These are phyloP conservation scores for Kluyveromyces sp. DNA, from an alignment of 1,139 yeast genomes.

Conservation along the genomic window DNA sequence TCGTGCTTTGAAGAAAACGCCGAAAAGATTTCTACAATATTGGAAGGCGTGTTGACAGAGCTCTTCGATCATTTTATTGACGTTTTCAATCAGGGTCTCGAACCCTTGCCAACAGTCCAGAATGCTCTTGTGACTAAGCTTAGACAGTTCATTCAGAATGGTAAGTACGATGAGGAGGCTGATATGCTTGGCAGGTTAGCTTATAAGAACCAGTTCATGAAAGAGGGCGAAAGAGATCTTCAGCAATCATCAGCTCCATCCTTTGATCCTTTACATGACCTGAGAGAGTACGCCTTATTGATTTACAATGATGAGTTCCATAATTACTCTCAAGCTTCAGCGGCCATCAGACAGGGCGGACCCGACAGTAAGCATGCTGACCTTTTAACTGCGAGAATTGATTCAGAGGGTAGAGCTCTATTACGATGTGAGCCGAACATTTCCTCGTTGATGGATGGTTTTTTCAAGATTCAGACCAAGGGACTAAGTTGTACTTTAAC, in stretches of 20 bases:
- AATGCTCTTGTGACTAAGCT: conserved; percentile 25
- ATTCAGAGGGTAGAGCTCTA: conserved; percentile 35
- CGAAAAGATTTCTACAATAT: conserved; percentile 8
- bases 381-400: conserved; percentile 31
- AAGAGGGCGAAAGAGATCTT: conserved; percentile 2
- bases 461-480: conserved; percentile 37
- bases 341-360: conserved; percentile 32
- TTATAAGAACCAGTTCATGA: conserved; percentile 19
- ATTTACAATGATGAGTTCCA: conserved; percentile 75
- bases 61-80: conserved; percentile 31
- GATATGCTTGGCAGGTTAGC: conserved; percentile 20
- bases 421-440: conserved; percentile 26
- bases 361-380: conserved; percentile 31
- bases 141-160: conserved; percentile 23
- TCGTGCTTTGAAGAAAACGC: conserved; percentile 12
- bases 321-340: conserved; percentile 39
- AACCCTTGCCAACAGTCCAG: conserved; percentile 29
- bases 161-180: conserved; percentile 18
- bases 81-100: conserved; percentile 31
- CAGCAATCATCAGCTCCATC: neutral
- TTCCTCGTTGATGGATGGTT: conserved; percentile 28
- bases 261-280: conserved; percentile 12
- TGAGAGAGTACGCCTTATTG: conserved; percentile 39
- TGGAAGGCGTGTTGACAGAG: conserved; percentile 25
- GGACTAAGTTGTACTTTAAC: conserved; percentile 54